A percentile compares a stretch with the other conserved stretches of the same genome.
phyloP scores from a whole-genome alignment of 768 basidiomycete species.

The Panus rudis region DNA sequence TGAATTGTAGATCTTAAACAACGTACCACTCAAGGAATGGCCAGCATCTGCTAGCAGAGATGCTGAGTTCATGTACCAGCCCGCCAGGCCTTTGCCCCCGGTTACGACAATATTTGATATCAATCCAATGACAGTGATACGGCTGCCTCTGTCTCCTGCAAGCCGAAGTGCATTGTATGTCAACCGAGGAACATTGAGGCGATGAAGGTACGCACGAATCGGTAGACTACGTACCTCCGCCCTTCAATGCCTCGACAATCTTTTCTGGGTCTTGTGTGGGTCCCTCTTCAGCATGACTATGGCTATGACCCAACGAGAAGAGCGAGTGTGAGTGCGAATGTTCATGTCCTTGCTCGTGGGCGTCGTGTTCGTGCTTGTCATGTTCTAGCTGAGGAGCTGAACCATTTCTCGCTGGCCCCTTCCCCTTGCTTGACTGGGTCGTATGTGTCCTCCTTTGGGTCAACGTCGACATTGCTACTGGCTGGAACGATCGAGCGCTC shows the following conservation, averaged over 20 bases:
- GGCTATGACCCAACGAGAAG: slow-evolving; percentile 47
- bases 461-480: too few species aligned
- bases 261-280: slow-evolving; percentile 55
- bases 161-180: slow-evolving; percentile 1
- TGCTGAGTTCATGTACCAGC: slow-evolving; percentile 86
- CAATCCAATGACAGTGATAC: slow-evolving; percentile 81
- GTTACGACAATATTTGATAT: slow-evolving; percentile 80
- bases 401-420: slow-evolving; percentile 12
- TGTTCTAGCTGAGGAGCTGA: slow-evolving; percentile 7
- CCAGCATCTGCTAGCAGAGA: slow-evolving; percentile 90
- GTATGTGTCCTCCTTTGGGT: too few species aligned
- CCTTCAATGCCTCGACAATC: slow-evolving; percentile 61
- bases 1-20: too few species aligned
- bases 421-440: slow-evolving; percentile 20
- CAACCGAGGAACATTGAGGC: neutral
- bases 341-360: slow-evolving; percentile 34
- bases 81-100: slow-evolving; percentile 77
- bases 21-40: slow-evolving; percentile 80
- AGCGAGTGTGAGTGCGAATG: slow-evolving; percentile 56
- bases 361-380: slow-evolving; percentile 23
- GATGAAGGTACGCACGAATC: neutral
- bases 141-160: slow-evolving; percentile 72
- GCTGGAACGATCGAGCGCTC: too few species aligned
- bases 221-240: slow-evolving; percentile 43
- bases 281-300: slow-evolving; percentile 54